Base-by-base conservation (phyloP, 2,329 filamentous ascomycete species). In the Hansfordia pulvinata region DNA sequence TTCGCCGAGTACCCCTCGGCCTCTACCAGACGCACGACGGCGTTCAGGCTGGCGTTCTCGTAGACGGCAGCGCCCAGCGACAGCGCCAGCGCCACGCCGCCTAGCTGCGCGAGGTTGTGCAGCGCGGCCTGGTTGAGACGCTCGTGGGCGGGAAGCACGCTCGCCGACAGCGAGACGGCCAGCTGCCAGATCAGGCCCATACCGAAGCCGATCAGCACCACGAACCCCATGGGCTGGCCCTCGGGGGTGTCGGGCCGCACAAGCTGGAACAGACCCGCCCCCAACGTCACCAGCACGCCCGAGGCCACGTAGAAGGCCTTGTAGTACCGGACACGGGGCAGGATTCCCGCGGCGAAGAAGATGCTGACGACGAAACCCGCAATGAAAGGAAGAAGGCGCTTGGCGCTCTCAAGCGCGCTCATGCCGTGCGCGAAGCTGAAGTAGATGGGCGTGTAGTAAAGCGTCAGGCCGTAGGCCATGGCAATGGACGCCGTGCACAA, bases 361-460 rank as follows among this genome's bases (percentile, higher is more conserved):
- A 50, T 48, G 15, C 43, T 34, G 26, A 43, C 27, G 17, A 52
- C 47, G n/a, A 47, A 30, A 3, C 53, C 27, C 20, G 49, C 30
- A 31, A 60, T 45, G 30, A 54, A 53, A 0, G 56, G 58, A 2
- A 62, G 41, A 1, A 62, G 40, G 11, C 53, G 48, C 2, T 60
- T 47, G 2, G 47, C 56, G 5, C 55, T 50, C 21, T 44, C 33
- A 8, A 62, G 33, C 1, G 54, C 44, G 2, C 30, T 38, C 27
- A 66, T 62, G 4, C 47, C 46, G 4, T 44, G 42, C 1, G 49
- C 52, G 36, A 65, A 68, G 30, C 62, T 54, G 44, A 68, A 68
- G 41, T 54, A 65, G 6, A 69, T 40, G 0, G 64, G 64, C 16
- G 65, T 57, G 39, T 58, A 68, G 44, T 69, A 71, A 6, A 63